phyloP scores from a whole-genome alignment of 2,329 filamentous ascomycete genomes.

The Aureobasidium vineae region DNA sequence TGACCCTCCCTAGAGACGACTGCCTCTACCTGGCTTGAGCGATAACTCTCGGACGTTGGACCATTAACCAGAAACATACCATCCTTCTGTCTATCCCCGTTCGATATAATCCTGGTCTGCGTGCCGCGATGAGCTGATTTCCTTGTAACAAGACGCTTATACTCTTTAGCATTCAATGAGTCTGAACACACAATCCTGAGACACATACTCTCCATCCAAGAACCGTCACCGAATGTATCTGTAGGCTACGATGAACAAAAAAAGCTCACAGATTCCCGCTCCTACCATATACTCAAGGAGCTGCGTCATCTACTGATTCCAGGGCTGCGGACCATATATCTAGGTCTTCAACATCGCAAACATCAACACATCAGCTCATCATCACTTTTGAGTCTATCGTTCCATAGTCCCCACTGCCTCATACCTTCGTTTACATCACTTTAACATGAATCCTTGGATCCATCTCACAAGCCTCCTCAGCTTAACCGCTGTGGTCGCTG shows the following conservation, averaged over 20 bases:
- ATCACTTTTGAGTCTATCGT: background rate
- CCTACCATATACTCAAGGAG: too few species aligned
- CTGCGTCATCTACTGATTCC: background rate
- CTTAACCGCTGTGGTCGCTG: background rate
- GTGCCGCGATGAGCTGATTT: background rate
- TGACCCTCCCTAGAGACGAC: background rate
- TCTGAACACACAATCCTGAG: background rate
- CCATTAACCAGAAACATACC: background rate
- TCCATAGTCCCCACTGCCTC: background rate
- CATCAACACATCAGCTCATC: background rate
- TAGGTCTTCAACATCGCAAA: background rate
- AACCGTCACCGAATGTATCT: background rate
- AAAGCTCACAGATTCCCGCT: background rate
- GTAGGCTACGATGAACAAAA: background rate
- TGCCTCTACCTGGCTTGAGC: background rate
- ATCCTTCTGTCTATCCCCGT: background rate
- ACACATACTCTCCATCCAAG: background rate
- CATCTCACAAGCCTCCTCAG: constrained; percentile 8
- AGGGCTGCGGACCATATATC: background rate
- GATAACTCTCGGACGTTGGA: background rate
- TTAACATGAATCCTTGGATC: background rate
- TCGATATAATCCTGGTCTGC: background rate
- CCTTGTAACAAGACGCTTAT: background rate
- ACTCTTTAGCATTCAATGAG: background rate
- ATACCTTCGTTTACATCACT: background rate